These are phyloP conservation scores for Trichosporon sp. DNA, from an alignment of 1,284 basidiomycete genomes.

Conservation along the genomic window DNA sequence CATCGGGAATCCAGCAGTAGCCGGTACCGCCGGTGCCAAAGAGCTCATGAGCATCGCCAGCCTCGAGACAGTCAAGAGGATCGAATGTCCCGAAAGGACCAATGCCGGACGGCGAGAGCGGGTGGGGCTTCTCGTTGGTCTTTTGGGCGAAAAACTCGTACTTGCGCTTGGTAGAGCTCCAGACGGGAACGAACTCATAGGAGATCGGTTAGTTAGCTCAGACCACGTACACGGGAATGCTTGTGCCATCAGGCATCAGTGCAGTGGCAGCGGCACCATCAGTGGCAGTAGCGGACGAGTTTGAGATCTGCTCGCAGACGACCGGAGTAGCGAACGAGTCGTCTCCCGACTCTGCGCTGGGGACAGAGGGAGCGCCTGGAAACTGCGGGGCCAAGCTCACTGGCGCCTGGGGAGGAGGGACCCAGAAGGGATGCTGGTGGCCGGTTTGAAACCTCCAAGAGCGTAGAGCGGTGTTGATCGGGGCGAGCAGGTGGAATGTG, in stretches of 20 bases:
- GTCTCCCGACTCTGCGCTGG: too few relatives aligned
- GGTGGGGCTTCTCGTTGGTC: background rate
- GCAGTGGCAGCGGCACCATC: too few relatives aligned
- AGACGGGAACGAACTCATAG: background rate
- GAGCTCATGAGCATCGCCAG: background rate
- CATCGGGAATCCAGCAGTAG: background rate
- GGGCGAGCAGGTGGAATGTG: too few relatives aligned
- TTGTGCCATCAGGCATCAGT: background rate
- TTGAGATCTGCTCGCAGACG: too few relatives aligned
- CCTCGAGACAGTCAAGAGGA: background rate
- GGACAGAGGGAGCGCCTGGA: too few relatives aligned
- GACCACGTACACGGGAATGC: background rate
- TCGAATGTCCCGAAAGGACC: background rate
- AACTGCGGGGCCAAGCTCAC: too few relatives aligned
- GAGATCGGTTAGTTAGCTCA: background rate
- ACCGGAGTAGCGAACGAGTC: too few relatives aligned
- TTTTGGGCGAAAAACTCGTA: background rate
- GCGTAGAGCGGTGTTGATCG: too few relatives aligned
- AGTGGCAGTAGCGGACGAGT: too few relatives aligned
- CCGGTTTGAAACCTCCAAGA: too few relatives aligned
- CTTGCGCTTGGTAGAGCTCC: background rate
- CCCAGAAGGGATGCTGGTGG: too few relatives aligned
- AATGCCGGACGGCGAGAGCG: background rate
- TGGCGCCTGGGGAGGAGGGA: too few relatives aligned
- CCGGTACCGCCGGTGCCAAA: background rate